A percentile compares a stretch with the other conserved stretches of the same genome.
These are phyloP conservation scores for Ascochyta koolunga DNA, from an alignment of 2,329 filamentous ascomycete species.

Conservation along the genomic window DNA sequence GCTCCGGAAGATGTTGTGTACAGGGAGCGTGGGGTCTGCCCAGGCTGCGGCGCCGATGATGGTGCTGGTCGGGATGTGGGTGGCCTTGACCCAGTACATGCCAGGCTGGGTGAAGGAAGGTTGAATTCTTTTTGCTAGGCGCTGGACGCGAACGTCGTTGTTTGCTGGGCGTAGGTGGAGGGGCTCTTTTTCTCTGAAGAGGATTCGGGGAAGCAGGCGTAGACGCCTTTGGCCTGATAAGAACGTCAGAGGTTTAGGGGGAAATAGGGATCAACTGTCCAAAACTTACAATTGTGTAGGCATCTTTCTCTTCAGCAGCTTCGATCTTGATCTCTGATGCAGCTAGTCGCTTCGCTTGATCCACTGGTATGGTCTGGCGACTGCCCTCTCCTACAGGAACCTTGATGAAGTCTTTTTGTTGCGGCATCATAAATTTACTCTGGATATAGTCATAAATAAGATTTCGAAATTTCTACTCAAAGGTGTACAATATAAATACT, in stretches of 20 bases:
- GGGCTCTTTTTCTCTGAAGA: constrained; percentile 36
- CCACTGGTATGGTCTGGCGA: constrained; percentile 28
- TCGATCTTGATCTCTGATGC: constrained; percentile 27
- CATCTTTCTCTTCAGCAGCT: constrained; percentile 25
- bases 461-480: too few relatives aligned
- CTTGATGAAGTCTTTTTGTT: constrained; percentile 26
- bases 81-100: constrained; percentile 38
- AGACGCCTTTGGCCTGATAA: constrained; percentile 37
- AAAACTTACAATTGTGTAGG: constrained; percentile 21
- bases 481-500: too few relatives aligned
- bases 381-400: constrained; percentile 5
- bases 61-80: constrained; percentile 22
- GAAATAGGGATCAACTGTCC: neutral
- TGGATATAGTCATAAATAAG: too few relatives aligned
- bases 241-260: neutral
- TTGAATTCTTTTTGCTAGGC: constrained; percentile 29
- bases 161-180: constrained; percentile 18
- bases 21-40: constrained; percentile 24
- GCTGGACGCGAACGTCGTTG: constrained; percentile 19
- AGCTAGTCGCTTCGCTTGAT: constrained; percentile 24
- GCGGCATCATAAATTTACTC: constrained; percentile 14
- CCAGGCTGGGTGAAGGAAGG: constrained; percentile 24
- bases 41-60: constrained; percentile 40
- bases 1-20: constrained; percentile 29
- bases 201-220: constrained; percentile 27